A percentile compares a stretch with the other conserved stretches of the same genome.
Conservation (phyloP, 2,329 filamentous ascomycete species). For the Zalaria obscura region DNA sequence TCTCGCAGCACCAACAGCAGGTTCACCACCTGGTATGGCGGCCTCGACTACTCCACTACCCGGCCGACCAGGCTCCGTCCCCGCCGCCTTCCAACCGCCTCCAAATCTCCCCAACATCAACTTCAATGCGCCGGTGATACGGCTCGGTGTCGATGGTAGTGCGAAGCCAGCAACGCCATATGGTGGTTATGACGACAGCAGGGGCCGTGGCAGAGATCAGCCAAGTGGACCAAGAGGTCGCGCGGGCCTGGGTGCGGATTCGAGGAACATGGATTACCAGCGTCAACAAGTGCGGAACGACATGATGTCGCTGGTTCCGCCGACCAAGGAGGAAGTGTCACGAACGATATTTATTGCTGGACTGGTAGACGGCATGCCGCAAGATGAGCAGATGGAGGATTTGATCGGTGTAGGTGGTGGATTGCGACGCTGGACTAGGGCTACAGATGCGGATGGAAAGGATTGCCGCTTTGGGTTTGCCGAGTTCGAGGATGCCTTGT, state of each 20-base stretch:
- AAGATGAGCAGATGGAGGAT: slow-evolving; percentile 65
- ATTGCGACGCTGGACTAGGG: slow-evolving; percentile 73
- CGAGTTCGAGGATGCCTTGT: slow-evolving; percentile 84
- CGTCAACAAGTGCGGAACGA: slow-evolving; percentile 15
- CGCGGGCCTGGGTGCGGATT: slow-evolving; percentile 36
- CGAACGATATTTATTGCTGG: slow-evolving; percentile 83
- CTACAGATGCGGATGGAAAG: slow-evolving; percentile 64
- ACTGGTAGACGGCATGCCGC: slow-evolving; percentile 63
- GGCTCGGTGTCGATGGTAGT: slow-evolving; percentile 62
- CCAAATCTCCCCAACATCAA: slow-evolving; percentile 95
- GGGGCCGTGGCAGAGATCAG: slow-evolving; percentile 22
- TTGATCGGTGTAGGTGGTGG: slow-evolving; percentile 65
- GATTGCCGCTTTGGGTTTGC: slow-evolving; percentile 86
- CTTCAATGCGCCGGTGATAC: slow-evolving; percentile 92
- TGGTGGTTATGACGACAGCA: slow-evolving; percentile 9
- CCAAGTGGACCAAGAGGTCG: slow-evolving; percentile 31
- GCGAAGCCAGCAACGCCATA: slow-evolving; percentile 40
- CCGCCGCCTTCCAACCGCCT: slow-evolving; percentile 74
- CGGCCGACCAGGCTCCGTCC: slow-evolving; percentile 47
- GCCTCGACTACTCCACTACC: slow-evolving; percentile 60
- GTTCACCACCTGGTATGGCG: slow-evolving; percentile 49
- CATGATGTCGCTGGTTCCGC: slow-evolving; percentile 50
- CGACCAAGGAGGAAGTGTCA: slow-evolving; percentile 78
- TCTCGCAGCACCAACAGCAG: slow-evolving; percentile 47
- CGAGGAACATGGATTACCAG: slow-evolving; percentile 42